A percentile compares a stretch with the other conserved stretches of the same genome.
These are phyloP conservation scores for Chrysanthemum lavandulifolium DNA, from an alignment of 129 eudicot genomes.

Conservation along the genomic window DNA sequence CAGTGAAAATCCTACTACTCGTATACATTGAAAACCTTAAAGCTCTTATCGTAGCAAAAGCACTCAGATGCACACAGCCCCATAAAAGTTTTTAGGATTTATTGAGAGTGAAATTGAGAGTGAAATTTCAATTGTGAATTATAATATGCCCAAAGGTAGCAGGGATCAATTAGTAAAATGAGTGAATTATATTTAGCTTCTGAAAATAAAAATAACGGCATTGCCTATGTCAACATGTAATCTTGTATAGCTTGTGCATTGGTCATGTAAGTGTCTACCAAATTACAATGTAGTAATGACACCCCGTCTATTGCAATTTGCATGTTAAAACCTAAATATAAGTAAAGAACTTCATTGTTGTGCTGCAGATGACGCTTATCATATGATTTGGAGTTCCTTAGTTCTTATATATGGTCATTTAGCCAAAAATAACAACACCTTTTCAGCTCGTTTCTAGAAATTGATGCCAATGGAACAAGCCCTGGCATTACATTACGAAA, in stretches of 20 bases:
- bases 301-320: neutral
- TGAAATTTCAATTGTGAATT: conserved; percentile 1
- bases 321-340: conserved; percentile 1
- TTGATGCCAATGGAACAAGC: conserved; percentile 7
- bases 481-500: conserved; percentile 15
- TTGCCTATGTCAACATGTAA: conserved; percentile 17
- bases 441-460: neutral
- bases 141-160: neutral
- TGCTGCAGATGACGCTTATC: conserved; percentile 5
- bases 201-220: too few species aligned
- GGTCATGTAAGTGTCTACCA: conserved; percentile 13
- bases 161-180: conserved; percentile 16
- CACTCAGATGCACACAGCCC: conserved; percentile 14
- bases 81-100: neutral
- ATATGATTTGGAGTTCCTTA: conserved; percentile 14
- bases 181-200: neutral
- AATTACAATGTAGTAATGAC: conserved; percentile 6
- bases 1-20: conserved; percentile 16
- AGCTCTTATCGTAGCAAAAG: conserved; percentile 8
- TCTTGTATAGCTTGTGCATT: conserved; percentile 6
- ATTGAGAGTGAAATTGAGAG: neutral
- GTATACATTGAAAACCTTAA: conserved; percentile 6
- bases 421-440: conserved; percentile 7
- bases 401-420: conserved; percentile 15
- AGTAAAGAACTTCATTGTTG: conserved; percentile 3